These are phyloP conservation scores for Halophytophthora polymorphica DNA, from an alignment of 352 stramenopile species.

Conservation along the genomic window DNA sequence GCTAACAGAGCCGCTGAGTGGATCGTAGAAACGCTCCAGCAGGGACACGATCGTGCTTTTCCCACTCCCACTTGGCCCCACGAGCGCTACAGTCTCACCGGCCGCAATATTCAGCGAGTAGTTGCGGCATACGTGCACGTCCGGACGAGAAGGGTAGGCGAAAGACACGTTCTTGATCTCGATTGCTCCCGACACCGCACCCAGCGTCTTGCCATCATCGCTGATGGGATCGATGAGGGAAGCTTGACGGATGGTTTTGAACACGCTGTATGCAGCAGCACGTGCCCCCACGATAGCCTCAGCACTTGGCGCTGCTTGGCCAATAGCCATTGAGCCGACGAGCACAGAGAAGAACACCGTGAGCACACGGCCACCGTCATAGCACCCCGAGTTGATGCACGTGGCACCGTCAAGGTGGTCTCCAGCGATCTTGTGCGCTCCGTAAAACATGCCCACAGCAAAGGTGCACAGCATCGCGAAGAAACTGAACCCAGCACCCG, in stretches of 20 bases:
- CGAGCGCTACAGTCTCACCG: conserved; percentile 48
- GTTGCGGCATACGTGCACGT: conserved; percentile 30
- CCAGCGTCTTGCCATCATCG: conserved; percentile 17
- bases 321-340: conserved; percentile 48
- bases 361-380: conserved; percentile 42
- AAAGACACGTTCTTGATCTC: conserved; percentile 75
- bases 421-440: conserved; percentile 37
- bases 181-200: conserved; percentile 27
- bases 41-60: conserved; percentile 89
- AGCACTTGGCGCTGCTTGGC: conserved; percentile 38
- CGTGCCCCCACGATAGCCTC: conserved; percentile 40
- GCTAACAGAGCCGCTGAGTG: conserved; percentile 22
- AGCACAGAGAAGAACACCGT: conserved; percentile 53
- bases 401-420: conserved; percentile 24
- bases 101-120: conserved; percentile 37
- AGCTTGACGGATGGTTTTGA: conserved; percentile 37
- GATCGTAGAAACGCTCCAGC: conserved; percentile 91
- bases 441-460: conserved; percentile 54
- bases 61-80: conserved; percentile 41
- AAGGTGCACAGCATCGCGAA: conserved; percentile 50
- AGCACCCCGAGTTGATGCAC: conserved; percentile 26
- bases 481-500: conserved; percentile 44
- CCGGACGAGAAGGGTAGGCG: conserved; percentile 35
- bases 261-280: conserved; percentile 37
- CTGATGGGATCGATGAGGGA: conserved; percentile 38